A percentile compares a stretch with the other conserved stretches of the same genome.
These are phyloP conservation scores for Dryas integrifolia DNA, from an alignment of 331 rosid species.

Conservation along the genomic window DNA sequence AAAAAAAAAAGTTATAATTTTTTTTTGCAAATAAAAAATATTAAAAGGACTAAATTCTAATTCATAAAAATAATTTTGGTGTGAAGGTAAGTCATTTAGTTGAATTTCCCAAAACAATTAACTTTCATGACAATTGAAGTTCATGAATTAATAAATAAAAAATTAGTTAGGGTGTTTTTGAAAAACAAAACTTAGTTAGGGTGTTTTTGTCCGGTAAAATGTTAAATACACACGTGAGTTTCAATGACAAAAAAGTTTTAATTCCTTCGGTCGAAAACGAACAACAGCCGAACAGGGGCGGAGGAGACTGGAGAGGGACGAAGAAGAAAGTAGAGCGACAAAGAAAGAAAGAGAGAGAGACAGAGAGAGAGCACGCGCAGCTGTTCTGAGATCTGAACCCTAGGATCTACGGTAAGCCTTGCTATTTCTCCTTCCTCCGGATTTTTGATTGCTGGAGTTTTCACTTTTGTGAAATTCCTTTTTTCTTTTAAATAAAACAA, in stretches of 20 bases:
- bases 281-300: background rate
- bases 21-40: no score
- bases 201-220: no score
- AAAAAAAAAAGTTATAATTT: no score
- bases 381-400: slow-evolving; percentile 15
- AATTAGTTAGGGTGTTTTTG: no score
- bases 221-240: background rate
- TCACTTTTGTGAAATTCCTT: background rate
- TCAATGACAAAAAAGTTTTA: background rate
- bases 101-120: no score
- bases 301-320: background rate
- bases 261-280: background rate
- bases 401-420: slow-evolving; percentile 10
- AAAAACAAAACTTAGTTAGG: no score
- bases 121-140: no score
- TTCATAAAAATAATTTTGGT: no score
- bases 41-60: no score
- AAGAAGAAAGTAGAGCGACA: background rate
- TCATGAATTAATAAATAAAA: no score
- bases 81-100: no score
- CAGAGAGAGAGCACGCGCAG: background rate
- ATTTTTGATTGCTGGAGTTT: background rate
- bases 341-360: background rate
- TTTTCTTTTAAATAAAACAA: background rate
- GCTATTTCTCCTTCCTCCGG: background rate